Evolutionary conservation across 2,329 filamentous ascomycete genomes (phyloP).

Genomic region (Colletotrichum sp.): DNA sequence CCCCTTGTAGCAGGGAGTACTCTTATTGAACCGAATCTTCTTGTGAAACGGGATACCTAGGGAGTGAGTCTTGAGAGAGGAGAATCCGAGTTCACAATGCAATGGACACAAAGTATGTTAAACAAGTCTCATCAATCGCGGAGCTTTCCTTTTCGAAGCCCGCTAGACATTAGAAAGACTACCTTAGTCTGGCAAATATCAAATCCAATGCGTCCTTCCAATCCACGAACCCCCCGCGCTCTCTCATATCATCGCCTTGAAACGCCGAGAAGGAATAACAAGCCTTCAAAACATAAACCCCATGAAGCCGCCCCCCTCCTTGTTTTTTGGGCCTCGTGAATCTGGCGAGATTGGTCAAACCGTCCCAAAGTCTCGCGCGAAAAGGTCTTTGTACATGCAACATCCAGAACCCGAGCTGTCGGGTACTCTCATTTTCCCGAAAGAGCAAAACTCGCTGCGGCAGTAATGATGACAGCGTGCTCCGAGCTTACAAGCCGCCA

Average conservation of each 20-base stretch:
- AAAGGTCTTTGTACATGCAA: not conserved
- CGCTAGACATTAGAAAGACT: not conserved
- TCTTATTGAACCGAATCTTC: too few species aligned
- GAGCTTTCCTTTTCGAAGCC: not conserved
- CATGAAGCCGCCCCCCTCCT: not conserved
- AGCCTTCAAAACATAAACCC: not conserved
- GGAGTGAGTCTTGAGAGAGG: not conserved
- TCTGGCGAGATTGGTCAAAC: not conserved
- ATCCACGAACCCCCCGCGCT: not conserved
- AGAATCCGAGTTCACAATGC: not conserved
- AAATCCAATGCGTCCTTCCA: not conserved
- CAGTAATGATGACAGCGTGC: not conserved
- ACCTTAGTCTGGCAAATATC: not conserved
- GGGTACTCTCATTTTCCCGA: not conserved
- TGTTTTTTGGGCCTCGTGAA: not conserved
- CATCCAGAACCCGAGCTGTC: not conserved
- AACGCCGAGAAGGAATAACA: not conserved
- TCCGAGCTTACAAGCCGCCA: constrained; percentile 5
- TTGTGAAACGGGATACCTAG: not conserved
- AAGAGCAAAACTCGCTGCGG: not conserved
- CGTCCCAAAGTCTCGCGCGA: not conserved
- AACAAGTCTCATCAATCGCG: not conserved
- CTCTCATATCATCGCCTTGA: not conserved
- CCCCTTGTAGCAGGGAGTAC: too few species aligned
- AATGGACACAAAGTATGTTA: not conserved